phyloP scores from a whole-genome alignment of 2,329 filamentous ascomycete species.

The Aphanocladium album region DNA sequence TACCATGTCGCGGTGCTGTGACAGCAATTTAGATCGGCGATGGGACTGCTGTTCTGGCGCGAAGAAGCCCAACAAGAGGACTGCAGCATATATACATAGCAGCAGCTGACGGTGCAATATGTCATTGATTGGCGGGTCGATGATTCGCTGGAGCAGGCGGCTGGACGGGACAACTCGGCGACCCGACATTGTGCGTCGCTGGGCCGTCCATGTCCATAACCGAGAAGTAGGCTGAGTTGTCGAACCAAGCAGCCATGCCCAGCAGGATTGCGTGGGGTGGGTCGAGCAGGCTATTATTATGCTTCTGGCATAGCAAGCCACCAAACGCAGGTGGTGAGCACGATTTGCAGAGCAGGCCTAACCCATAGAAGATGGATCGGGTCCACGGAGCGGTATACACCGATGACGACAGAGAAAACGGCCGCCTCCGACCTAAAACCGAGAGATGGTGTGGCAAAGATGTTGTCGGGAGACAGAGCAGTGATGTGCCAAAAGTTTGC shows the following conservation, averaged over 20 bases:
- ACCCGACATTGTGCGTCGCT: not conserved
- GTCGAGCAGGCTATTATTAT: not conserved
- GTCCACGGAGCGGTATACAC: slow-evolving; percentile 4
- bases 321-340: not conserved
- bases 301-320: not conserved
- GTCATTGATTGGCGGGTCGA: not conserved
- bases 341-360: not conserved
- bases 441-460: not conserved
- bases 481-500: not conserved
- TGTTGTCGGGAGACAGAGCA: not conserved
- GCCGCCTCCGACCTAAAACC: slow-evolving; percentile 10
- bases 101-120: not conserved
- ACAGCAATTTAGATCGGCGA: not conserved
- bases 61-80: not conserved
- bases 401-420: slow-evolving; percentile 2
- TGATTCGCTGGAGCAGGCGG: not conserved
- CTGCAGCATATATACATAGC: not conserved
- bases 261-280: not conserved
- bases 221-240: not conserved
- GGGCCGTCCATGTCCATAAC: not conserved
- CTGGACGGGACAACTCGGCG: slow-evolving; percentile 1
- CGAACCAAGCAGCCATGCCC: not conserved
- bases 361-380: not conserved
- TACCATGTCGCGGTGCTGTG: not conserved
- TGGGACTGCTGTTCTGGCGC: not conserved